Base-by-base conservation (phyloP, 2,329 filamentous ascomycete genomes). In the Rhynchosporium secalis region DNA sequence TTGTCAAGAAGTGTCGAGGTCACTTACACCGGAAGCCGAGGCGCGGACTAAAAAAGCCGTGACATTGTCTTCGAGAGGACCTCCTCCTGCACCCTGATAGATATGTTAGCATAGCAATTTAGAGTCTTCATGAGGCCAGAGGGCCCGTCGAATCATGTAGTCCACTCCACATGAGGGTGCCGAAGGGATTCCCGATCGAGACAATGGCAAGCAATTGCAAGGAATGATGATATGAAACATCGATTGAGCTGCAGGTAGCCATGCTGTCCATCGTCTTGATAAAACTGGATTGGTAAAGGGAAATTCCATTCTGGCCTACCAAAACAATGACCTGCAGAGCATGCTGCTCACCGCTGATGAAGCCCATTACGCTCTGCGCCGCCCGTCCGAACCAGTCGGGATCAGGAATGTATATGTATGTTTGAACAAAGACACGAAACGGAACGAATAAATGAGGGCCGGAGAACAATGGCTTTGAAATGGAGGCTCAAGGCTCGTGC, bases 31-130 rank as follows among this genome's bases (percentile, higher is more conserved):
- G 58, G 89, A 85, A 36, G 87, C 84, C 9, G 89, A 82, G 4
- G 94, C 94, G 52, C 94, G 89, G 52, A 98, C 91, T 26, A 99
- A 84, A 62, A 98, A 86, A 2, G 92, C 91, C 0, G 94, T 97
- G 29, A 91, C 89, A 74, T 93, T 95, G 75, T 92, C 88, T 81
- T 99, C 95, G 71, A 86, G 84, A 38, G 95, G 95, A 58, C 95
- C 95, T 62, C 95, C 95, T 56, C 92, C 91, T 51, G 92, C 86
- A 67, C 95, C 95, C 92, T 96, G 57, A 31, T 31, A 45, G 2
- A 31, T 55, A 58, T 51, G 58, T 70, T 60, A 70, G 66, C 52
- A 12, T 6, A 45, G 20, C 26, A 52, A 15, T n/a, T 43, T 12
- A n/a, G 4, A 6, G 15, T 41, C 40, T 41, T 20, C 20, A 20